Evolutionary conservation across 2,329 filamentous ascomycete species (phyloP).

Genomic region (Fusarium sp.): DNA sequence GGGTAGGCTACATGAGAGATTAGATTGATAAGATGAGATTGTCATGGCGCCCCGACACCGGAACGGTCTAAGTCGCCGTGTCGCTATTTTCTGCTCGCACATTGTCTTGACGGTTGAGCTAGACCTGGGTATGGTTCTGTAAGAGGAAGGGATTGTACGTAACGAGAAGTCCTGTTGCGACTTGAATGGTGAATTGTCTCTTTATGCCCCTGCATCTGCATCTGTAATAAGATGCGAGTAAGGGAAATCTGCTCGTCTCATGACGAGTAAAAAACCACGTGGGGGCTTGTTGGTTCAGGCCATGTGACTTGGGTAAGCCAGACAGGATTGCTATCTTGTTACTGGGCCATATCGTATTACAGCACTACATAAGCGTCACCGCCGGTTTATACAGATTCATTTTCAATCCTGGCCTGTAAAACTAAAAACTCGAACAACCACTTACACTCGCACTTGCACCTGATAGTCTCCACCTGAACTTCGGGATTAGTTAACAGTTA

Average conservation of each 20-base stretch:
- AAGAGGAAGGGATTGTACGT: slow-evolving; percentile 27
- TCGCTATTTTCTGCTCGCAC: slow-evolving; percentile 34
- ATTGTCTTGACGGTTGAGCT: slow-evolving; percentile 7
- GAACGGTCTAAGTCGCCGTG: slow-evolving; percentile 31
- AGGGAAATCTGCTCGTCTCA: slow-evolving; percentile 36
- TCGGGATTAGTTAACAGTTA: slow-evolving; percentile 9
- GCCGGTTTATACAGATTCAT: slow-evolving; percentile 13
- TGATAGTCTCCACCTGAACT: slow-evolving; percentile 12
- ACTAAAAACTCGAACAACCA: slow-evolving; percentile 24
- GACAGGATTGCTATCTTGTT: slow-evolving; percentile 6
- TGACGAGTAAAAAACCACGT: slow-evolving; percentile 35
- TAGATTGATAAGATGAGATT: slow-evolving; percentile 46
- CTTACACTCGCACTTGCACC: not conserved
- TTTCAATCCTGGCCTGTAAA: slow-evolving; percentile 12
- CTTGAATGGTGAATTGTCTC: slow-evolving; percentile 4
- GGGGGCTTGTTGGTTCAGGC: slow-evolving; percentile 15
- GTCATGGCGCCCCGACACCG: slow-evolving; percentile 36
- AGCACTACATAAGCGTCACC: slow-evolving; percentile 26
- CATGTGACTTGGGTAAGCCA: slow-evolving; percentile 13
- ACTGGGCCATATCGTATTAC: not conserved
- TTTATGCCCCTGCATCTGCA: not conserved
- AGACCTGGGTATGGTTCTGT: slow-evolving; percentile 4
- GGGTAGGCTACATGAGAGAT: slow-evolving; percentile 31
- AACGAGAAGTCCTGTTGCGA: slow-evolving; percentile 13
- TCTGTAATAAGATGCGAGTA: not conserved